These are phyloP conservation scores for Grigorovia yakushimaensis DNA, from an alignment of 805 yeast species.

Conservation along the genomic window DNA sequence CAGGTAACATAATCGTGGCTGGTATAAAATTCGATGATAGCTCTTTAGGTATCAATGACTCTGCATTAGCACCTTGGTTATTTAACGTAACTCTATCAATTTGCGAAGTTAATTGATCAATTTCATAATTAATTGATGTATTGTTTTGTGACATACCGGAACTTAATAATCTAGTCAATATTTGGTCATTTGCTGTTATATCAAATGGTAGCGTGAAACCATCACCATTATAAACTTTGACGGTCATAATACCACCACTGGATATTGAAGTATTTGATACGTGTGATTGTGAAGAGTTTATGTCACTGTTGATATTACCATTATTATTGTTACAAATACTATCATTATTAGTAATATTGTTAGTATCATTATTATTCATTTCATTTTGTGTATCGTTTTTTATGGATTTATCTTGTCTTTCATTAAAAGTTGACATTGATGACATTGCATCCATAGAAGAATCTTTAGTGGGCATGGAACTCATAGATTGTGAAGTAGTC, in stretches of 20 bases:
- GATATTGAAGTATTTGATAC: constrained; percentile 17
- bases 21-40: constrained; percentile 34
- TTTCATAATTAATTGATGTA: constrained; percentile 8
- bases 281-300: background rate
- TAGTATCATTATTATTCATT: background rate
- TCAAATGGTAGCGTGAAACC: constrained; percentile 63
- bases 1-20: constrained; percentile 45
- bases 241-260: constrained; percentile 55
- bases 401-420: background rate
- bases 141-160: constrained; percentile 34
- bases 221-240: constrained; percentile 64
- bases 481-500: constrained; percentile 20
- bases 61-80: constrained; percentile 29
- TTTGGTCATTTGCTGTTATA: constrained; percentile 52
- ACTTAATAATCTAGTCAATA: constrained; percentile 54
- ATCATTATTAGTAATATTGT: constrained; percentile 1
- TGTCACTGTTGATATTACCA: background rate
- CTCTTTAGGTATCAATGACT: constrained; percentile 26
- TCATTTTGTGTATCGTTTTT: background rate
- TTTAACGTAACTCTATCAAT: constrained; percentile 18
- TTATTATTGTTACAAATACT: background rate
- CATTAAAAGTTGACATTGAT: constrained; percentile 14
- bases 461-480: constrained; percentile 15
- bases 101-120: constrained; percentile 20
- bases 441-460: constrained; percentile 20